A percentile compares a stretch with the other conserved stretches of the same genome.
phyloP scores from a whole-genome alignment of 176 grass and related monocot species.

The Ampelocalamus luodianensis region DNA sequence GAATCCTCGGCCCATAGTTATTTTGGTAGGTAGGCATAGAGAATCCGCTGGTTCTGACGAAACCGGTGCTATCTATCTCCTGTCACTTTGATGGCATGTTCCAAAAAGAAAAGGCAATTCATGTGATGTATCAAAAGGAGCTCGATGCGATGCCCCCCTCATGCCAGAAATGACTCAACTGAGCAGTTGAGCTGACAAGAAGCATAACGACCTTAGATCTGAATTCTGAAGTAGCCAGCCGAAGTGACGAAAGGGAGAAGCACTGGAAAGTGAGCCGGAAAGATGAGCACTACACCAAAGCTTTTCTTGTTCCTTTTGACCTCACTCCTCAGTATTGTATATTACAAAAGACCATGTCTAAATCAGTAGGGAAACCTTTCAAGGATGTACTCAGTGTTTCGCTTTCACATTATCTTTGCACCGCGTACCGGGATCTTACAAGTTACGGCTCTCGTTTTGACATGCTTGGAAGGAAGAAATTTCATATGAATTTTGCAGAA shows the following conservation, averaged over 20 bases:
- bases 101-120: slow-evolving; percentile 8
- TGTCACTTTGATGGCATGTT: not conserved
- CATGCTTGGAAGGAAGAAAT: not conserved
- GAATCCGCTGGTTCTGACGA: not conserved
- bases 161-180: not conserved
- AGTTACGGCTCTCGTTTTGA: not conserved
- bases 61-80: not conserved
- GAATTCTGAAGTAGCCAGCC: not conserved
- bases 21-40: slow-evolving; percentile 2
- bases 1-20: not conserved
- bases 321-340: not conserved
- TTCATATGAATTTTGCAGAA: not conserved
- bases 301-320: slow-evolving; percentile 25
- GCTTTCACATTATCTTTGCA: not conserved
- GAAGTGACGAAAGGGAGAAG: not conserved
- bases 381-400: slow-evolving; percentile 7
- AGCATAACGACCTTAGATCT: slow-evolving; percentile 9
- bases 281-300: slow-evolving; percentile 28
- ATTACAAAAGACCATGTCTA: not conserved
- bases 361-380: not conserved
- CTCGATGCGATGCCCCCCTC: not conserved
- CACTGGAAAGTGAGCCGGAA: slow-evolving; percentile 25
- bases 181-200: not conserved
- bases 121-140: not conserved
- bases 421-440: not conserved